These are phyloP conservation scores for Fusarium sp. DNA, from an alignment of 2,329 filamentous ascomycete genomes.

Conservation along the genomic window DNA sequence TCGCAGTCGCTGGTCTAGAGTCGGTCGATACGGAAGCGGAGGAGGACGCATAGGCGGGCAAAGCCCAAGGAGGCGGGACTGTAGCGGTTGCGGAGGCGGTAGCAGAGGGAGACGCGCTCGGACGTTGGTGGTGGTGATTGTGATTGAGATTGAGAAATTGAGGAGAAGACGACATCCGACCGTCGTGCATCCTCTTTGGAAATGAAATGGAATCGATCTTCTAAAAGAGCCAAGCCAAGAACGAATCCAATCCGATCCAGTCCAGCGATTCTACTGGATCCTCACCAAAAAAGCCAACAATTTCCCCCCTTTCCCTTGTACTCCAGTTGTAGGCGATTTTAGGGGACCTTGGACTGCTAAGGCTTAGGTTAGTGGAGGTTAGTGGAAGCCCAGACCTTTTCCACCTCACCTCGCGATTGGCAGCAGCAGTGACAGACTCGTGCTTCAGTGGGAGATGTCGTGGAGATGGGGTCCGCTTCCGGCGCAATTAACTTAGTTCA, in stretches of 20 bases:
- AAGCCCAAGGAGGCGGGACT: slow-evolving; percentile 35
- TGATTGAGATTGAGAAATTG: slow-evolving; percentile 7
- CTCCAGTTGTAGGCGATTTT: slow-evolving; percentile 16
- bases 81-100: slow-evolving; percentile 28
- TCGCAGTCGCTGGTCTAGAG: slow-evolving; percentile 22
- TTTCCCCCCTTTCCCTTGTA: slow-evolving; percentile 41
- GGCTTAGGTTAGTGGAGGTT: slow-evolving; percentile 23
- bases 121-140: slow-evolving; percentile 14
- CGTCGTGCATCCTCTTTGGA: slow-evolving; percentile 43
- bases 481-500: slow-evolving; percentile 22
- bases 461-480: slow-evolving; percentile 37
- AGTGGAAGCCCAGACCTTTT: slow-evolving; percentile 31
- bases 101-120: slow-evolving; percentile 27
- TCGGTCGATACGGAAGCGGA: slow-evolving; percentile 28
- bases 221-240: not conserved
- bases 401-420: slow-evolving; percentile 23
- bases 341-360: slow-evolving; percentile 29
- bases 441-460: slow-evolving; percentile 13
- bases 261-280: slow-evolving; percentile 36
- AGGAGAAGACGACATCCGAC: slow-evolving; percentile 35
- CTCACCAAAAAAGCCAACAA: slow-evolving; percentile 37
- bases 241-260: not conserved
- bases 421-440: slow-evolving; percentile 1
- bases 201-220: not conserved
- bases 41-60: slow-evolving; percentile 26